Base-by-base conservation (phyloP, 176 grass and related monocot species). In the Aegilops longissima region DNA sequence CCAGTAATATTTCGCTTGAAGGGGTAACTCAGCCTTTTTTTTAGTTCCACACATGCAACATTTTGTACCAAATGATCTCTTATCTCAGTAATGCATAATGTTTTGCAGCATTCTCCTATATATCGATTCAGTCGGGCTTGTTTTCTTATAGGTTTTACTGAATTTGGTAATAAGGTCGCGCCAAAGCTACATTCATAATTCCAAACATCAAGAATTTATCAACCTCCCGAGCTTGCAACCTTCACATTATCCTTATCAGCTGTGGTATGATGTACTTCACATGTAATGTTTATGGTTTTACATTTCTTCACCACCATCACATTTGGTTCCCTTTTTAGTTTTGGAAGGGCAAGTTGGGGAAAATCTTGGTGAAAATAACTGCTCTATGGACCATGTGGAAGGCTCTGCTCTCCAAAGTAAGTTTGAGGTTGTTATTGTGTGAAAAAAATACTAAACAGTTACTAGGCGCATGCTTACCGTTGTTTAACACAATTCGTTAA, bases 141-240 rank as follows among this genome's bases (percentile, higher is more conserved):
- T 86, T 66, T 87, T 44, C 85, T 99, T 82, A 70, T 70, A 6
- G 90, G 87, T 73, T 99, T 94, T 84, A 80, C 70, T 73, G 92
- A 96, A 87, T 89, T 83, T 76, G 94, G 87, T 24, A 90, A 93
- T 45, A 91, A 77, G 87, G 88, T 82, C 80, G 90, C 82, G 91
- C 82, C 36, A 91, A 96, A 94, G 92, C 94, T 25, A 94, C 69
- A 78, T 94, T 99, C 87, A 77, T 90, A 42, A 91, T 99, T 81
- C 97, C 97, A 72, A 90, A 91, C 34, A 42, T 99, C 82, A 95
- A 93, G 88, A 96, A 88, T 70, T 87, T 96, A 45, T 85, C 97
- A 79, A 87, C 82, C 65, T 85, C 83, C 61, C 70, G 83, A 89
- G 65, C 87, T 89, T 87, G 84, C 81, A 90, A 87, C 82, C 92